Evolutionary conservation across 768 basidiomycete species (phyloP), one percentile per base, ranked within the genome.

Genomic region (Lactarius akahatsu): DNA sequence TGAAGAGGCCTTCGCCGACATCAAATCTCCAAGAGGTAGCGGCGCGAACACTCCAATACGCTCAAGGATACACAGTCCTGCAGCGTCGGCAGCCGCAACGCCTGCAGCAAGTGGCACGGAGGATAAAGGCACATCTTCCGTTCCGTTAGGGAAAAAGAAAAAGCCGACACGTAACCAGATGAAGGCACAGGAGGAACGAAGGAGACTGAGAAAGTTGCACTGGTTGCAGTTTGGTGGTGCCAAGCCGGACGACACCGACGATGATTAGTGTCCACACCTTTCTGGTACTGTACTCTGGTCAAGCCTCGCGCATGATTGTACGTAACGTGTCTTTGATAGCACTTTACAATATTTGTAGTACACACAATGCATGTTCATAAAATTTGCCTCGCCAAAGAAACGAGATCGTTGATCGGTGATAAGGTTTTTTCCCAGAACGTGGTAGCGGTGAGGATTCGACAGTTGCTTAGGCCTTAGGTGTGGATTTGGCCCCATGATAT

Each of bases 151-250:
- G 78, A 94, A 90, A 82, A 96, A 95, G 82, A 96, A 96, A 83
- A 96, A 94, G 80, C 45, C 82, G 75, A 93, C 92, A n/a, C 84
- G 92, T 57, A 94, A 94, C 77, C 92, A 96, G 76, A 30, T 89
- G 69, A 98, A 98, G 77, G 92, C 85, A 6, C 88, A 86, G 76
- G 94, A 95, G 76, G 96, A 95, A 76, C 82, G 96, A 67, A 82
- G 92, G 74, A 82, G 88, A 73, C 74, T 87, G 73, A 83, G 93
- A 72, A 93, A 94, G 80, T 74, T 95, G 66, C 80, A 84, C 63
- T 96, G 94, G 94, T 79, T 96, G 66, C 86, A 82, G 34, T 84
- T 84, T 73, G 94, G 94, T 61, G 94, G 94, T 4, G 83, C 86
- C 55, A 89, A 87, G 72, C 91, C 91, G 65, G 91, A 92, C 74